phyloP scores from a whole-genome alignment of 495 filamentous ascomycete species.

The Pyrenula aspistea region DNA sequence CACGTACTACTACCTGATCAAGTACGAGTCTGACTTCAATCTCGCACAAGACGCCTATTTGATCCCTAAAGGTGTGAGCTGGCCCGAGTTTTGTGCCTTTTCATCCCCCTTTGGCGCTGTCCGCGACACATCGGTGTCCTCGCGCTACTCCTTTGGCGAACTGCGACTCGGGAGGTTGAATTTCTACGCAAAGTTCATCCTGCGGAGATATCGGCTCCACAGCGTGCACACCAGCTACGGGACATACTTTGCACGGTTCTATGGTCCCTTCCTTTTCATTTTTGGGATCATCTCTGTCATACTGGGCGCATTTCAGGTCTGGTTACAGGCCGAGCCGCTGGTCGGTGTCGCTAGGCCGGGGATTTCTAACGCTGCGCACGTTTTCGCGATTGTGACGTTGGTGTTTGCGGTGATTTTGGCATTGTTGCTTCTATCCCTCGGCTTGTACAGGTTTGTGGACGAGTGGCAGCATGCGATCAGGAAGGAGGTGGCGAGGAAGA shows the following conservation, averaged over 20 bases:
- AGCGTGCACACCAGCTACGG: constrained; percentile 13
- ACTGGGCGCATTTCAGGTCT: constrained; percentile 5
- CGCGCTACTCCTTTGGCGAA: constrained; percentile 26
- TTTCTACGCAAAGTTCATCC: constrained; percentile 8
- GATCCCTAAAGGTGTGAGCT: background rate
- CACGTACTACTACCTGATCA: constrained; percentile 30
- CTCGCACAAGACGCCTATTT: constrained; percentile 14
- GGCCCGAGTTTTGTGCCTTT: too few relatives aligned
- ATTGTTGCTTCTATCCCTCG: background rate
- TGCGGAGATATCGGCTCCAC: constrained; percentile 8
- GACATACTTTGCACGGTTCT: constrained; percentile 15
- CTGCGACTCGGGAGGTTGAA: constrained; percentile 23
- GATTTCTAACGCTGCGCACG: background rate
- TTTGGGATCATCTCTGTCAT: constrained; percentile 17
- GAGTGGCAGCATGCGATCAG: too few relatives aligned
- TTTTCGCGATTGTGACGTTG: background rate
- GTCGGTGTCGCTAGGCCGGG: background rate
- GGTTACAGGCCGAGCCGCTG: background rate
- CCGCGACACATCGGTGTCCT: constrained; percentile 5
- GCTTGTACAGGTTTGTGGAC: too few relatives aligned
- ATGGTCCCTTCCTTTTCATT: constrained; percentile 15
- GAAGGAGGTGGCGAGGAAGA: too few relatives aligned
- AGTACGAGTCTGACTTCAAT: constrained; percentile 29
- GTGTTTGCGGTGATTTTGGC: background rate
- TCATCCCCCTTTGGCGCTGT: constrained; percentile 7